Conservation (phyloP, 352 stramenopile species). For the Globisporangium polare region DNA sequence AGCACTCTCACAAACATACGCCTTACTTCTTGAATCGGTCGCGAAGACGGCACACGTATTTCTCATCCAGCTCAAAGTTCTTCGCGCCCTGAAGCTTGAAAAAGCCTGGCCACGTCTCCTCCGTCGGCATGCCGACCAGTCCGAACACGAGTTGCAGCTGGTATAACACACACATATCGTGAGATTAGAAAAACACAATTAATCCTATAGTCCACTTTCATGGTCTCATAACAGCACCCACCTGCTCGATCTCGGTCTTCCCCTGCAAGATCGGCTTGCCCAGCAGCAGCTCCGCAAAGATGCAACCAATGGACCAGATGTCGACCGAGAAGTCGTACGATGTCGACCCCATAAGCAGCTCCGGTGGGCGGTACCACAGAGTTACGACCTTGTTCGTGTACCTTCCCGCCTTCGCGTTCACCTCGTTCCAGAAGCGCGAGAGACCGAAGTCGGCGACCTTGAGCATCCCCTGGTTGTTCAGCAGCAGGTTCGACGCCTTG, state of each 20-base stretch:
- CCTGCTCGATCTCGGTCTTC: conserved; percentile 81
- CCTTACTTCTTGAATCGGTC: conserved; percentile 81
- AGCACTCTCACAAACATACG: background rate
- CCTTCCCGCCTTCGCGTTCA: conserved; percentile 73
- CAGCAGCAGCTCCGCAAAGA: conserved; percentile 79
- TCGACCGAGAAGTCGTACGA: conserved; percentile 92
- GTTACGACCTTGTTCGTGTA: conserved; percentile 96
- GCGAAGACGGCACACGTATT: conserved; percentile 66
- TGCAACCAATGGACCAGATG: conserved; percentile 93
- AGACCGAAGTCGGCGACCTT: conserved; percentile 84
- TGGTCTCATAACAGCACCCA: conserved; percentile 15
- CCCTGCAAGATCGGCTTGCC: conserved; percentile 80
- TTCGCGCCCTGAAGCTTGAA: conserved; percentile 69
- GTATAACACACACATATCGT: background rate
- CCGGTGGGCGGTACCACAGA: conserved; percentile 92
- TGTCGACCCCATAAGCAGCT: conserved; percentile 91
- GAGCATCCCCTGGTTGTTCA: conserved; percentile 83
- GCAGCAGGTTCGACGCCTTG: conserved; percentile 80
- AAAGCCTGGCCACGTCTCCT: conserved; percentile 78
- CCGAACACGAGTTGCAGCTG: conserved; percentile 81
- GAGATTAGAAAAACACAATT: conserved; percentile 2
- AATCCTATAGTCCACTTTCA: background rate
- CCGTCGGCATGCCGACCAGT: conserved; percentile 65
- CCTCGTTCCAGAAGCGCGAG: conserved; percentile 83
- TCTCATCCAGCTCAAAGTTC: conserved; percentile 69